These are phyloP conservation scores for Beauveria sp. DNA, from an alignment of 2,329 filamentous ascomycete species.

Conservation along the genomic window DNA sequence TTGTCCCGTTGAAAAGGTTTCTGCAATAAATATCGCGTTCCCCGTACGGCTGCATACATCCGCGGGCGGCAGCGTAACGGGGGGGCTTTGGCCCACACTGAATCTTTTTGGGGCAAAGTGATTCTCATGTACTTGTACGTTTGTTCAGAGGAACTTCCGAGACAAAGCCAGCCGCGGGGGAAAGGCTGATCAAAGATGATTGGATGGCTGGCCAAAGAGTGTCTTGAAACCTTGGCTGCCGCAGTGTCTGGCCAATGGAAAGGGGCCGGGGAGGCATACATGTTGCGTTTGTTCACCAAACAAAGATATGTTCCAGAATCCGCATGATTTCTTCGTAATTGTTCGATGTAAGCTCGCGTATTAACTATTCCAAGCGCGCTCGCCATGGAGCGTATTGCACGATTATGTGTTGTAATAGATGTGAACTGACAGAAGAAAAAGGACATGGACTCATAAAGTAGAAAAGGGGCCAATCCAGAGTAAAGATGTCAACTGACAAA, in stretches of 20 bases:
- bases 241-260: too few relatives aligned
- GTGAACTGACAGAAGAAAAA: not conserved
- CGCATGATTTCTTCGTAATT: too few relatives aligned
- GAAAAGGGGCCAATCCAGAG: not conserved
- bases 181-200: too few relatives aligned
- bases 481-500: not conserved
- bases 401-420: not conserved
- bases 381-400: not conserved
- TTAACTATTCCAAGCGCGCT: too few relatives aligned
- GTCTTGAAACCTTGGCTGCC: too few relatives aligned
- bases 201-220: too few relatives aligned
- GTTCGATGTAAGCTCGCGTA: too few relatives aligned
- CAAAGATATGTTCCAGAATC: too few relatives aligned
- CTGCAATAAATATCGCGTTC: not conserved
- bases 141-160: too few relatives aligned
- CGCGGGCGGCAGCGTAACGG: not conserved
- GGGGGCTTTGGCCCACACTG: not conserved
- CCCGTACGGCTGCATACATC: not conserved
- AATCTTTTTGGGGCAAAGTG: not conserved
- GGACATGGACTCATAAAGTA: not conserved
- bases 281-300: too few relatives aligned
- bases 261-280: too few relatives aligned
- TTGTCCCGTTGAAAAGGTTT: not conserved
- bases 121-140: not conserved
- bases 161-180: too few relatives aligned